A percentile compares a stretch with the other conserved stretches of the same genome.
phyloP scores from a whole-genome alignment of 345 rosid species.

The Brassica incana region DNA sequence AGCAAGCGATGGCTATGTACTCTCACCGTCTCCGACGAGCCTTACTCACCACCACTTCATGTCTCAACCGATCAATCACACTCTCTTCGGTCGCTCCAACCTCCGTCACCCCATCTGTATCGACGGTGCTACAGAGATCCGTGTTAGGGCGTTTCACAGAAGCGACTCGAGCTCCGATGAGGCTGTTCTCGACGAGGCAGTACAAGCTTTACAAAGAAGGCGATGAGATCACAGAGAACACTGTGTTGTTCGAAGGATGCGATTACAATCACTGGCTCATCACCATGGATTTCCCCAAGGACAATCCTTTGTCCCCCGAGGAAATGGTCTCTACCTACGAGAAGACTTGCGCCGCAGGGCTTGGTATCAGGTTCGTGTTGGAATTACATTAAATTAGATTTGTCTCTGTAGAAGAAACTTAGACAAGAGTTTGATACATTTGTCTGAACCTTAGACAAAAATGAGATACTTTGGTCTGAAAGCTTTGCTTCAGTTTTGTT shows the following conservation, averaged over 20 bases:
- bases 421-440: neutral
- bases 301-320: slow-evolving; percentile 51
- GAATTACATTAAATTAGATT: neutral
- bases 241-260: slow-evolving; percentile 81
- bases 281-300: slow-evolving; percentile 76
- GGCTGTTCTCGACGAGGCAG: slow-evolving; percentile 38
- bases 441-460: neutral
- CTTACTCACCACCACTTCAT: slow-evolving; percentile 36
- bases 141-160: slow-evolving; percentile 31
- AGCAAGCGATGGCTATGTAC: slow-evolving; percentile 46
- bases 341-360: slow-evolving; percentile 77
- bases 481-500: neutral
- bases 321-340: slow-evolving; percentile 82
- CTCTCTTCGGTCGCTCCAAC: slow-evolving; percentile 21
- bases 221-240: slow-evolving; percentile 71
- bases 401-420: neutral
- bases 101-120: neutral
- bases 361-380: slow-evolving; percentile 65
- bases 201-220: slow-evolving; percentile 59
- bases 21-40: slow-evolving; percentile 62
- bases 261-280: slow-evolving; percentile 97
- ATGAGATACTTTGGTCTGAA: neutral
- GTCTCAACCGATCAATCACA: slow-evolving; percentile 41
- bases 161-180: slow-evolving; percentile 10
- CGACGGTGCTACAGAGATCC: slow-evolving; percentile 12